Base-by-base conservation (phyloP, 306 rosid genomes). In the Prosopis cineraria region DNA sequence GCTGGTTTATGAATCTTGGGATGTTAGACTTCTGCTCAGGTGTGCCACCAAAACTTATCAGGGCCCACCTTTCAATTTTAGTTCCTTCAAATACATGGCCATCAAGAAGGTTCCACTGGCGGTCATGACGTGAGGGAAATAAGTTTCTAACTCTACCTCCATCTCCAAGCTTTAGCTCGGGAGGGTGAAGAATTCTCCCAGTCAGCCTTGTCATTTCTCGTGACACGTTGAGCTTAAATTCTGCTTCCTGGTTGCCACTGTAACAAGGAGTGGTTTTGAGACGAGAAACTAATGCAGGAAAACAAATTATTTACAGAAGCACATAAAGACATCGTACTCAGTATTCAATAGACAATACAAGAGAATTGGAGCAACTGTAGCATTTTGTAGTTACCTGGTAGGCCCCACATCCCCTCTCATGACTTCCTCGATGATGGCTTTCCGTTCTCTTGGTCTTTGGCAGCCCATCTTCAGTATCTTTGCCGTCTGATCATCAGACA, bases 401-500 rank as follows among this genome's bases (percentile, higher is more conserved):
- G 99, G 98, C 8, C 98, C 98, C 58, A 86, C 89, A 74, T 84
- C 78, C 50, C 97, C 97, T 84, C 85, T 86, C 91, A 96, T 88
- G 78, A 96, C 97, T 76, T 84, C 93, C 78, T 96, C 98, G 5
- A 96, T 89, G 60, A 88, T 90, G 75, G 90, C 74, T 89, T 90
- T 96, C 44, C 99, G 82, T 78, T 93, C 97, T 79, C 84, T 93
- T 0, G 99, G 99, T 70, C 91, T 81, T 75, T 96, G 99, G 84
- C 98, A 93, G 11, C 97, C 99, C 99, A 96, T 91, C 87, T 93
- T 91, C 72, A 96, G 97, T 83, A 96, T 96, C 79, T 86, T 87
- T 60, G 97, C 97, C 3, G 96, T 96, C 83, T 96, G 99, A 90
- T 93, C 98, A 86, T 96, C 99, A 0, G 97, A 90, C 2, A 96